Base-by-base conservation (phyloP, 257 asterid genomes). In the Nicotiana otophora region DNA sequence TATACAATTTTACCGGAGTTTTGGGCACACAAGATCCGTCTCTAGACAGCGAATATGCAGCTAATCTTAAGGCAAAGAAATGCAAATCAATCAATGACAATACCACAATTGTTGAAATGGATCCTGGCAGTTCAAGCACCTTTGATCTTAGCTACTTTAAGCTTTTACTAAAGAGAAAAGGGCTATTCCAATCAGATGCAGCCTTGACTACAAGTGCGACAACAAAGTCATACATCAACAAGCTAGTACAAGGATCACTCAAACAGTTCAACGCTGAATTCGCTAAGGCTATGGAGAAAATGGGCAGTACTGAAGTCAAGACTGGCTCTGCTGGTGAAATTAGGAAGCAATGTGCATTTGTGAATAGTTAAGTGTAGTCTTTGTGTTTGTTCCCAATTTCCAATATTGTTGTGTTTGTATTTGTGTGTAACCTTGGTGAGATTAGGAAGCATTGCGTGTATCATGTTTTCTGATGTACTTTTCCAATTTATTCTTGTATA, bases 131-230 rank as follows among this genome's bases (percentile, higher is more conserved):
- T 81, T 30, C 83, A 10, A 78, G 66, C 12, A 26, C 88, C 0
- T 90, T 90, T 77, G 92, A 86, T 85, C 28, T 83, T 15, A 80
- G 55, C 75, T 87, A 90, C 84, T 88, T 70, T 80, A 28, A 70
- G 33, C 81, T 86, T 74, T 66, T 92, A 0, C 81, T 82, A 2
- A 78, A 68, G 48, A 70, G 79, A 1, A 81, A 82, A 81, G 92
- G 94, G 12, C 83, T 92, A 1, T 85, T 89, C 82, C 89, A 84
- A 80, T 87, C 94, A 0, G 93, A 87, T 58, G 92, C 93, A 2
- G 91, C 91, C 77, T 19, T 36, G 77, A 68, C 31, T 17, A 68
- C 54, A 68, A 68, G 76, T 68, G 76, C 30, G 5, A 68, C 30
- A 68, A 68, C 77, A 68, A 68, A 68, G 77, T 68, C 55, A 36